Percentiles rank a stretch among this genome's conserved stretches.
Conservation (phyloP, 164 flowering plant species). For the Nelumbo lutea region DNA sequence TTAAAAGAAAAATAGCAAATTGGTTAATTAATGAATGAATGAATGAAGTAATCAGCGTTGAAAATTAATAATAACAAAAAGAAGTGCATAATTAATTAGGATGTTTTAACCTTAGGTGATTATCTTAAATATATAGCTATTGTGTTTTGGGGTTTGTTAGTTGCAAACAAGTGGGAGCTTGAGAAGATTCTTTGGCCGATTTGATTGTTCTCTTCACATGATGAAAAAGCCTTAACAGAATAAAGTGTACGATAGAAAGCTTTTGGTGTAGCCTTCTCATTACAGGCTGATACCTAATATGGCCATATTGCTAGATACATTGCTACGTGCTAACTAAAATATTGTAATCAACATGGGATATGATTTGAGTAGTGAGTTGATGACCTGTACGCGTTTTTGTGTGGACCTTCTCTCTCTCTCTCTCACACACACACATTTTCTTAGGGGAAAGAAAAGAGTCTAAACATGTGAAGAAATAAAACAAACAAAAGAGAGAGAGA, state of each 20-base stretch:
- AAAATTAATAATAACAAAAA: too few species aligned
- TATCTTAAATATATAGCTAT: not conserved
- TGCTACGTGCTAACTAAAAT: too few species aligned
- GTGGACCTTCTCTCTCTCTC: not conserved
- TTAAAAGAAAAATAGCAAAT: too few species aligned
- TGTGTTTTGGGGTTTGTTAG: conserved; percentile 7
- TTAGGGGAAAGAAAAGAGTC: too few species aligned
- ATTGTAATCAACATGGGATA: not conserved
- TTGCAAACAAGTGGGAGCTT: conserved; percentile 28
- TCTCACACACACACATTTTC: too few species aligned
- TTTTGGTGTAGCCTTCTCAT: too few species aligned
- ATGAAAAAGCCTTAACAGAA: not conserved
- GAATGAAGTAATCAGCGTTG: too few species aligned
- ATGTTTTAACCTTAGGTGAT: not conserved
- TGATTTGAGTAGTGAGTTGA: not conserved
- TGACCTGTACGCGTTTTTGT: not conserved
- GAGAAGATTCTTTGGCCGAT: conserved; percentile 11
- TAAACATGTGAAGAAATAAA: not conserved
- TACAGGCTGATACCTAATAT: too few species aligned
- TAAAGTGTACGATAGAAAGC: not conserved
- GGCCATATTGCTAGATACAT: too few species aligned
- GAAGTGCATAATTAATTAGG: too few species aligned
- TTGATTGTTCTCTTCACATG: conserved; percentile 4
- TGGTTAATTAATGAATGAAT: too few species aligned
- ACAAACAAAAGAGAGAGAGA: too few species aligned